Base-by-base conservation (phyloP, 176 grass and related monocot species). In the Rhynchospora breviuscula region DNA sequence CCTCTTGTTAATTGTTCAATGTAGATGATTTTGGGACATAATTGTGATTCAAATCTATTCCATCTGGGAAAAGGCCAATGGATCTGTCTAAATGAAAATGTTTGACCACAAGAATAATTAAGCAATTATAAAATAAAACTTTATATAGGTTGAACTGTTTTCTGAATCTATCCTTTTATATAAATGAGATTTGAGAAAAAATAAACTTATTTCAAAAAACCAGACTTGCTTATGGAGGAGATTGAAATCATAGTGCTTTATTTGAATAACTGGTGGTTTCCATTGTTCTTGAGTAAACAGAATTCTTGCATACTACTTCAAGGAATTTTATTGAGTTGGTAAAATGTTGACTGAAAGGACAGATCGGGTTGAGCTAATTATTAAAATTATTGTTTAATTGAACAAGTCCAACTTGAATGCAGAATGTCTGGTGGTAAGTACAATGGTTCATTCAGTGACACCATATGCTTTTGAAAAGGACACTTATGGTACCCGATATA, bases 1-100 rank as follows among this genome's bases (percentile, higher is more conserved):
- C 44, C 23, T 76, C 9, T 77, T 59, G 52, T 79, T 58, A 59
- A 59, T 79, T 79, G 75, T 8, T 79, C 26, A 18, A 61, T 59
- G 35, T 80, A 70, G 35, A 70, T 45, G 15, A 70, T 70, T 70
- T 45, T 45, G 33, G 14, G 15, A 70, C 8, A 43, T 14, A 45
- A 10, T 19, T 45, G 67, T 70, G 67, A 70, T 78, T 78, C 6
- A 56, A 48, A 43, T 78, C 18, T 78, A 51, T 19, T 31, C 17
- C 12, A 7, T 70, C 33, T 70, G 15, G 6, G 1, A n/a, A 70
- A 18, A 70, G 17, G 35, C 15, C n/a, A 70, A 70, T 44, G 8
- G 35, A 45, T 70, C 40, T 70, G 15, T 70, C 31, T n/a, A 45
- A 70, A 70, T 45, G 35, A 68, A 31, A 68, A 43, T 31, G 17